Percentiles rank a stretch among this genome's conserved stretches.
These are phyloP conservation scores for Extremus antarcticus DNA, from an alignment of 495 filamentous ascomycete species.

Conservation along the genomic window DNA sequence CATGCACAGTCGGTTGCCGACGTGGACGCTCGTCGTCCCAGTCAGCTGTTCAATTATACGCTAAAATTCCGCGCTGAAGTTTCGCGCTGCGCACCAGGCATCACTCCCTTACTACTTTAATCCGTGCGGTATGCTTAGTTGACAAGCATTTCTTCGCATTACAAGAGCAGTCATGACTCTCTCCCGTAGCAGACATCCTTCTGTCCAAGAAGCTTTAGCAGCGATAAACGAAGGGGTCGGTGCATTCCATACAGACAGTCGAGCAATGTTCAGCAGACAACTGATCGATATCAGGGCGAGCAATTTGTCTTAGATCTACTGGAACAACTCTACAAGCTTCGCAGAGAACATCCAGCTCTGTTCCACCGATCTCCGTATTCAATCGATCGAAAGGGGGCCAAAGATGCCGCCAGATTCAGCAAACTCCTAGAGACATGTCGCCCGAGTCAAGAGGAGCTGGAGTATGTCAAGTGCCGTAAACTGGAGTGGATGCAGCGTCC, in stretches of 20 bases:
- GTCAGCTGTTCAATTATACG: neutral
- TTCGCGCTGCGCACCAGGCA: neutral
- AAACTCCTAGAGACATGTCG: neutral
- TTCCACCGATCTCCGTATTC: constrained; percentile 2
- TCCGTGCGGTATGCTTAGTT: neutral
- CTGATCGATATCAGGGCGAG: neutral
- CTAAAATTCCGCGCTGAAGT: neutral
- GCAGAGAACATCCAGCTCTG: neutral
- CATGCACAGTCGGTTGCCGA: no score
- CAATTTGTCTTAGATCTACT: neutral
- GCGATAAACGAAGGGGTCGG: neutral
- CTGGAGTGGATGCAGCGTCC: neutral
- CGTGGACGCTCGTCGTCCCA: no score
- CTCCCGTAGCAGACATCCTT: neutral
- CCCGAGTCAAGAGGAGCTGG: neutral
- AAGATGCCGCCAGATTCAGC: neutral
- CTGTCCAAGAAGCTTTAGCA: neutral
- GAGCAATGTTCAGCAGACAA: neutral
- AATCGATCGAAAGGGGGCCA: neutral
- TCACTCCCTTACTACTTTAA: neutral
- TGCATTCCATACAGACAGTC: neutral
- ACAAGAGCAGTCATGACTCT: neutral
- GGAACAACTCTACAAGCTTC: constrained; percentile 4
- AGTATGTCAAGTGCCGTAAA: neutral
- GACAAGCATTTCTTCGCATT: neutral